A percentile compares a stretch with the other conserved stretches of the same genome.
phyloP scores from a whole-genome alignment of 176 grass and related monocot genomes.

The Pontederia crassipes region DNA sequence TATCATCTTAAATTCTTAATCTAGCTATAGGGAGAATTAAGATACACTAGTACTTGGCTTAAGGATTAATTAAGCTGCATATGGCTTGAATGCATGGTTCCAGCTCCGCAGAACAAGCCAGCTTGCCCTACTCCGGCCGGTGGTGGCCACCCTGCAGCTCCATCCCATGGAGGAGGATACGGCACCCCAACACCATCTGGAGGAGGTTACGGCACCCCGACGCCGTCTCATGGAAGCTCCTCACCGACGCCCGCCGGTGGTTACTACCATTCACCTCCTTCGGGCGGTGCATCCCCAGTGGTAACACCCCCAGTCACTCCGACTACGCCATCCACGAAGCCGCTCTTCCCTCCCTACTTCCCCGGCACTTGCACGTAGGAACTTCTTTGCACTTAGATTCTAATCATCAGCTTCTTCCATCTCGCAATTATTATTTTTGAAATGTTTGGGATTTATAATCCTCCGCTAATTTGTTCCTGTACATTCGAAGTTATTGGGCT shows the following conservation, averaged over 20 bases:
- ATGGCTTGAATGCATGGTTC: too few species aligned
- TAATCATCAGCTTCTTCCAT: not conserved
- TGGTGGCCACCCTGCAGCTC: not conserved
- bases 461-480: not conserved
- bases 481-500: slow-evolving; percentile 41
- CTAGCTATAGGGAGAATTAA: not conserved
- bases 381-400: not conserved
- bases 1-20: too few species aligned
- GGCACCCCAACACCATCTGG: too few species aligned
- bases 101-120: not conserved
- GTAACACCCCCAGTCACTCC: too few species aligned
- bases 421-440: not conserved
- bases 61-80: not conserved
- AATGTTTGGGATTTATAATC: not conserved
- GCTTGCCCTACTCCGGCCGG: not conserved
- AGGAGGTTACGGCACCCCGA: slow-evolving; percentile 4
- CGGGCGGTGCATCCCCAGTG: not conserved
- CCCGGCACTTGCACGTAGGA: not conserved
- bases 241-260: not conserved
- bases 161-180: not conserved
- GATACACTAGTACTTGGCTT: not conserved
- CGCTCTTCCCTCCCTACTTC: slow-evolving; percentile 4
- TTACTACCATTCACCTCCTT: not conserved
- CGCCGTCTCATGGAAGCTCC: not conserved
- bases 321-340: not conserved